Evolutionary conservation across 495 filamentous ascomycete genomes (phyloP).

Genomic region (Penicillium samsonianum): DNA sequence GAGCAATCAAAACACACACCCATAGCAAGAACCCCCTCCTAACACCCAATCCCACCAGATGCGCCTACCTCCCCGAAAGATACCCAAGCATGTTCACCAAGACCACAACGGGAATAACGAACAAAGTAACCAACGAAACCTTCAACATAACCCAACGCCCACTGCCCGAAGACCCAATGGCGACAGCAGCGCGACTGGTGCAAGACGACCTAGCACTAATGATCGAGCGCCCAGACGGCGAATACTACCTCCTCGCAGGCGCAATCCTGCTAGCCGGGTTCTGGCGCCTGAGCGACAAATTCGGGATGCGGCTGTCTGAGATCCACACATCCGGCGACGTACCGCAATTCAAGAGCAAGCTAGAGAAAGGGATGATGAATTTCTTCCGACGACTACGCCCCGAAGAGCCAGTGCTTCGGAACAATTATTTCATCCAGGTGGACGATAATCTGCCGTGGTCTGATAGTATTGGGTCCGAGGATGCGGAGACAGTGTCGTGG

Average conservation of each 20-base stretch:
- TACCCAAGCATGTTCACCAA: conserved; percentile 73
- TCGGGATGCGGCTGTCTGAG: conserved; percentile 78
- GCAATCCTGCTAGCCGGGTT: conserved; percentile 81
- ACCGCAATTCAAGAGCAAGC: conserved; percentile 71
- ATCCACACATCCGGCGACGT: conserved; percentile 85
- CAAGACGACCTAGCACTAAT: conserved; percentile 90
- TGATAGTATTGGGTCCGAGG: conserved; percentile 72
- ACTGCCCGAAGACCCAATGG: conserved; percentile 80
- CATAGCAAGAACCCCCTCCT: neutral
- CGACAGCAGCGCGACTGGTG: conserved; percentile 67
- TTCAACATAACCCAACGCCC: conserved; percentile 71
- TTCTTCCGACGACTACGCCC: conserved; percentile 70
- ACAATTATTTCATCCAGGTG: conserved; percentile 80
- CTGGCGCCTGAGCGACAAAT: conserved; percentile 84
- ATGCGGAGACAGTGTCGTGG: conserved; percentile 66
- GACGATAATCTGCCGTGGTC: conserved; percentile 74
- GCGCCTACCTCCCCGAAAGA: conserved; percentile 73
- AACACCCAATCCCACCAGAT: conserved; percentile 30
- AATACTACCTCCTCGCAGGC: conserved; percentile 84
- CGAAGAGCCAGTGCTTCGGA: conserved; percentile 63
- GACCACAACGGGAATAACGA: conserved; percentile 67
- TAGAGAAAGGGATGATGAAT: conserved; percentile 82
- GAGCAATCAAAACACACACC: conserved; percentile 3
- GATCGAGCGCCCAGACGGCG: conserved; percentile 74
- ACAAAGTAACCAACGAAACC: conserved; percentile 68